Evolutionary conservation across 75 land plant species (phyloP), one percentile per base, ranked within the genome.

Genomic region (Cryptomeria japonica): DNA sequence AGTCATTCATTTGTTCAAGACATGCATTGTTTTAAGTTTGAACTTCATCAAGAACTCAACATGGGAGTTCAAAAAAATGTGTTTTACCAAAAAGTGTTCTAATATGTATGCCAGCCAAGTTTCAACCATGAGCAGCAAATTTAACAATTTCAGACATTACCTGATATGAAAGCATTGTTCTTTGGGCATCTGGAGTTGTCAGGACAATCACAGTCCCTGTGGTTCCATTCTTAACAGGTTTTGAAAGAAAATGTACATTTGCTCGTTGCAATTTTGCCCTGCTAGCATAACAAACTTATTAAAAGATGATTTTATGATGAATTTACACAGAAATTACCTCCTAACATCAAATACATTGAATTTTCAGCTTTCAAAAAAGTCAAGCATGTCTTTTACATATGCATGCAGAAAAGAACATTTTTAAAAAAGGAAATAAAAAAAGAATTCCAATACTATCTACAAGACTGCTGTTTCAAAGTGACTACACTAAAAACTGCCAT

Each of bases 81-180:
- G 0, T 32, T 32, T 31, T 22, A 61, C 47, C 0, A 82, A 41
- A 80, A 46, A 79, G 11, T 79, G 44, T 39, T 22, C 82, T 64
- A 25, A 64, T 58, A 39, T 79, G 28, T 79, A 13, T 79, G 28
- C 46, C 82, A 79, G 22, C 38, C 80, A 37, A 77, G 34, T 19
- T 77, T 37, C 80, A 37, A 78, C 18, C 19, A 19, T 19, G 22
- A 78, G 80, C 39, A 19, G 46, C 11, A 38, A 80, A 44, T 2
- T 10, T 22, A 42, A 78, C 25, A 19, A 41, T 39, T 39, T 32
- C 46, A 46, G 47, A 46, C 5, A 3, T 87, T 18, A 98, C 99
- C 94, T 93, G 96, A 90, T 98, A 97, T 58, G 99, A 95, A 91
- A 98, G 97, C 99, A 98, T 98, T 64, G 99, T 97, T 15, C 99